Evolutionary conservation across 2,329 filamentous ascomycete genomes (phyloP), one percentile per base, ranked within the genome.

Genomic region (Claviceps digitariae): DNA sequence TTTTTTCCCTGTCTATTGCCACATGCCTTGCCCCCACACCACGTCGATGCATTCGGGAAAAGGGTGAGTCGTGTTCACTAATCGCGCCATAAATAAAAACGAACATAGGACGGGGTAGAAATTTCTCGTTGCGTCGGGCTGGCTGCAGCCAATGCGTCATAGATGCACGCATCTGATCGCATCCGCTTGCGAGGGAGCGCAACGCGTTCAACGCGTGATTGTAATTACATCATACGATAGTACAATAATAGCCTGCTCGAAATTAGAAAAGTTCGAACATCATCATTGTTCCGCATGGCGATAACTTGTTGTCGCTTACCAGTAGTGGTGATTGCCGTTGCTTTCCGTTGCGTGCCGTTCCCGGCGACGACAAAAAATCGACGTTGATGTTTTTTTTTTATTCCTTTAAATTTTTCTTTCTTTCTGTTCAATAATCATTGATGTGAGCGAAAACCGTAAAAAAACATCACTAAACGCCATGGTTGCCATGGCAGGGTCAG

Each of bases 41-140:
- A 40, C 21, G 29, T 40, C 9, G 34, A 49, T 17, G 34, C 21
- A 27, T 40, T 15, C 15, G 23, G 21, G 15, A 49, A 3, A 36
- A 20, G 10, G 10, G 15, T 12, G 27, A 21, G 12, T 8, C n/a
- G 31, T 17, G n/a, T 20, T 31, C 13, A 23, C 46, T 48, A 15
- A 49, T 15, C 31, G 9, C 31, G 27, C 21, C 10, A 40, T 20
- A 3, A 38, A 51, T 25, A 6, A 8, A 21, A 27, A 49, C 51
- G 9, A 6, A 2, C 17, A 2, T 51, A 84, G 81, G 83, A 86
- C 60, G 83, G 76, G 4, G 68, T 86, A n/a, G 83, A 86, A 61
- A 77, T 85, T 50, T 83, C 82, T 2, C 72, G 70, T 58, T 86
- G 82, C 17, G 50, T 52, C 34, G 43, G 50, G 50, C 50, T 52